Percentiles rank a stretch among this genome's conserved stretches.
Evolutionary conservation across 2,329 filamentous ascomycete species (phyloP).

Genomic region (Colletotrichum sp.): DNA sequence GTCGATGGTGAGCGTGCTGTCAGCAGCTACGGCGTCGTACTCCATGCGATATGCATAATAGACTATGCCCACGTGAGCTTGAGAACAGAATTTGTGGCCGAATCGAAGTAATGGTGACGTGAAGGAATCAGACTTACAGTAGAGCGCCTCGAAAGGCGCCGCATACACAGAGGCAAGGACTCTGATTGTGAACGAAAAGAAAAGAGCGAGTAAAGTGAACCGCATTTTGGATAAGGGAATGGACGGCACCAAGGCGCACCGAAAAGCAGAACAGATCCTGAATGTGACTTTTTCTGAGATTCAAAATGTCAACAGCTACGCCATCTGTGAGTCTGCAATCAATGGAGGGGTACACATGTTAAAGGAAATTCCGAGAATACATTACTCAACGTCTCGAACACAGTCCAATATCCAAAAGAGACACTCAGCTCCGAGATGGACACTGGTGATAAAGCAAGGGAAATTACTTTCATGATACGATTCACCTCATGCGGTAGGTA

Average conservation of each 20-base stretch:
- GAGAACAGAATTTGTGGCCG: neutral
- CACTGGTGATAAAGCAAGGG: neutral
- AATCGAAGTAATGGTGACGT: neutral
- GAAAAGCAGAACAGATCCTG: neutral
- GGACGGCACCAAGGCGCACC: neutral
- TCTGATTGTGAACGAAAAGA: neutral
- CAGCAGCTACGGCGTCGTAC: neutral
- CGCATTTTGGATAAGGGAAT: neutral
- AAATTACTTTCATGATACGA: neutral
- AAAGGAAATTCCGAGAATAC: neutral
- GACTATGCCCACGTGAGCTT: neutral
- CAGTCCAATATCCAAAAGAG: neutral
- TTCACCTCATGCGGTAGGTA: neutral
- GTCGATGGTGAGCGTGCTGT: neutral
- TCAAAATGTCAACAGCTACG: neutral
- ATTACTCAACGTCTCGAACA: neutral
- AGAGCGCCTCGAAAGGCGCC: neutral
- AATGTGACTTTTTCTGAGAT: neutral
- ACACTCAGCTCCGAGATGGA: neutral
- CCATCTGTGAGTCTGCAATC: neutral
- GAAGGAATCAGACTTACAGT: neutral
- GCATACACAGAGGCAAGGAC: neutral
- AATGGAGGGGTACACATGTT: neutral
- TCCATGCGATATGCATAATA: neutral
- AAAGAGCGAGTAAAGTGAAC: neutral